Evolutionary conservation across 31 red algal genomes (phyloP).

Genomic region (Porphyra umbilicalis): DNA sequence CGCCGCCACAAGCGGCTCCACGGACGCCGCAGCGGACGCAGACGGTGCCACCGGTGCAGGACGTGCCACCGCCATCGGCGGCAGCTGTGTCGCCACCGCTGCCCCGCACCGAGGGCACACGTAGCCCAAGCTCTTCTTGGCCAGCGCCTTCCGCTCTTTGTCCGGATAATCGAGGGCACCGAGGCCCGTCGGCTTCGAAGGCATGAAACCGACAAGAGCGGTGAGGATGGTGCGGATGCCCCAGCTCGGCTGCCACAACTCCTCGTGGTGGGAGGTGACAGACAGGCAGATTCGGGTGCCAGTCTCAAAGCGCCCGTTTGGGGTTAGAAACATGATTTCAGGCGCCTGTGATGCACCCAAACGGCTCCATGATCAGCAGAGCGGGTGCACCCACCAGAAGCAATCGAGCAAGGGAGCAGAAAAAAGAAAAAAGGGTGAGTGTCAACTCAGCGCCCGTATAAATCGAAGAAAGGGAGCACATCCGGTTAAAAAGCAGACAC

Average conservation of each 20-base stretch:
- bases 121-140: constrained; percentile 29
- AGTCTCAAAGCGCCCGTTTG: constrained; percentile 96
- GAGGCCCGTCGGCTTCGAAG: constrained; percentile 55
- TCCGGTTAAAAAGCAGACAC: neutral
- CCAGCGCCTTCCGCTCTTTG: constrained; percentile 55
- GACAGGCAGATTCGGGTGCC: constrained; percentile 90
- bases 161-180: constrained; percentile 75
- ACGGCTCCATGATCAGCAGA: too few species aligned
- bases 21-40: neutral
- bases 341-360: constrained; percentile 29
- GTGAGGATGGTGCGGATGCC: constrained; percentile 85
- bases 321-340: constrained; percentile 89
- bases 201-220: constrained; percentile 79
- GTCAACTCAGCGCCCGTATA: neutral
- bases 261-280: constrained; percentile 75
- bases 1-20: neutral
- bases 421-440: neutral
- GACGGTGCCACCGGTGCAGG: too few species aligned
- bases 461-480: neutral
- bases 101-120: constrained; percentile 48
- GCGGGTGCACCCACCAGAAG: too few species aligned
- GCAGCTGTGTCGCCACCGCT: constrained; percentile 23
- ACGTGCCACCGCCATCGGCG: constrained; percentile 4
- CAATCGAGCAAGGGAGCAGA: neutral
- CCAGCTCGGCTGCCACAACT: constrained; percentile 95